phyloP scores from a whole-genome alignment of 495 filamentous ascomycete species.

The Tuber indicum region DNA sequence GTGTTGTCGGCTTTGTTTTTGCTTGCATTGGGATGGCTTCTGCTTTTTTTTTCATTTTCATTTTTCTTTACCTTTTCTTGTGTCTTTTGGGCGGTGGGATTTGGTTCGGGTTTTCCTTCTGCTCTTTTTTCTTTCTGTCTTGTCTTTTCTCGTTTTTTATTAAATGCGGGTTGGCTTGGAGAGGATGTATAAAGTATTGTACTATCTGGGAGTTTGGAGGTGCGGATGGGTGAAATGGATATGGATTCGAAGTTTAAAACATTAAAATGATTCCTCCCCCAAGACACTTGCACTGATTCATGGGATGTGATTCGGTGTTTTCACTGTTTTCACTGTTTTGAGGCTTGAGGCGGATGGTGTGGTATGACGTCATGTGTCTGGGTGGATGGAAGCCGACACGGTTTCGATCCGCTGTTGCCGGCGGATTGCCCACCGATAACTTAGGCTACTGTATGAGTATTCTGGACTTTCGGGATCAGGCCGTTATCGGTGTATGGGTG shows the following conservation, averaged over 20 bases:
- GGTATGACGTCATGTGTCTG: neutral
- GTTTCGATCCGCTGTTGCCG: neutral
- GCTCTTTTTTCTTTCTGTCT: slow-evolving; percentile 21
- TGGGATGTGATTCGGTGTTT: neutral
- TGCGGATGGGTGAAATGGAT: neutral
- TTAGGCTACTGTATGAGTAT: neutral
- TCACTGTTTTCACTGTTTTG: too few relatives aligned
- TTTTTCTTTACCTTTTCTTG: slow-evolving; percentile 33
- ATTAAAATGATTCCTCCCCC: neutral
- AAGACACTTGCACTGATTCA: neutral
- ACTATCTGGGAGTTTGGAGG: slow-evolving; percentile 26
- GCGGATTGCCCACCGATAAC: neutral
- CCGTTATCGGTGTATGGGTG: neutral
- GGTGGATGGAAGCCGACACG: neutral
- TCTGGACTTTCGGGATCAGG: neutral
- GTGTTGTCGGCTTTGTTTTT: slow-evolving; percentile 18
- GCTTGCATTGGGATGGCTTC: slow-evolving; percentile 34
- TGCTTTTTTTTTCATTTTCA: slow-evolving; percentile 23
- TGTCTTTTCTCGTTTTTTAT: slow-evolving; percentile 1
- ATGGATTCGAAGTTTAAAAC: slow-evolving; percentile 4
- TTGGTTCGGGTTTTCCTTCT: slow-evolving; percentile 31
- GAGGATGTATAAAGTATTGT: slow-evolving; percentile 39
- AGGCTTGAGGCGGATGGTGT: neutral
- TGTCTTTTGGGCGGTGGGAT: slow-evolving; percentile 18
- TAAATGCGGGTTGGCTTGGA: slow-evolving; percentile 16